phyloP scores from a whole-genome alignment of 2,329 filamentous ascomycete species.

The Achaetomium macrosporum region DNA sequence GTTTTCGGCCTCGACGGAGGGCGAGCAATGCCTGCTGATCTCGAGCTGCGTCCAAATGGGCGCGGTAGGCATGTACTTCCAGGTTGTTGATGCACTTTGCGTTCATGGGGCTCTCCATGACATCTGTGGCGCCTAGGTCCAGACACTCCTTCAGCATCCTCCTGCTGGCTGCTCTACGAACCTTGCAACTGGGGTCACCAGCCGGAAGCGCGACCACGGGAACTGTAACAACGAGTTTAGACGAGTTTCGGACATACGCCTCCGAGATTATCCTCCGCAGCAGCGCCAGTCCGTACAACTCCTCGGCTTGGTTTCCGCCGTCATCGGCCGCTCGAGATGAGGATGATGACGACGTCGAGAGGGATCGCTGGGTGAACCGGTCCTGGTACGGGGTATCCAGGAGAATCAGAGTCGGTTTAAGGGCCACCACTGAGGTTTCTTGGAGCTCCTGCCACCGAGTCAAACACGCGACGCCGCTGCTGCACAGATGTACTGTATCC shows the following conservation, averaged over 20 bases:
- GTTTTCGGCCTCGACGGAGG: constrained; percentile 68
- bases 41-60: constrained; percentile 67
- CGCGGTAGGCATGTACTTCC: constrained; percentile 76
- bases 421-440: constrained; percentile 45
- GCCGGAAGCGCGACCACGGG: constrained; percentile 44
- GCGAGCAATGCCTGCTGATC: constrained; percentile 69
- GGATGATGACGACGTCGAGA: constrained; percentile 41
- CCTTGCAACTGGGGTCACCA: constrained; percentile 17
- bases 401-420: constrained; percentile 52
- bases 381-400: constrained; percentile 52
- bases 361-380: constrained; percentile 31
- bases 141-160: constrained; percentile 63
- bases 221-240: constrained; percentile 52
- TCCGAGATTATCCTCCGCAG: constrained; percentile 54
- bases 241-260: constrained; percentile 49
- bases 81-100: constrained; percentile 67
- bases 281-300: constrained; percentile 50
- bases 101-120: constrained; percentile 73
- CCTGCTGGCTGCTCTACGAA: constrained; percentile 33
- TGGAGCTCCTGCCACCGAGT: constrained; percentile 48
- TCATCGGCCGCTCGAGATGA: constrained; percentile 34
- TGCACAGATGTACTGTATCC: constrained; percentile 48
- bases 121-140: constrained; percentile 80
- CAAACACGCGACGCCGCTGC: constrained; percentile 48
- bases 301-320: constrained; percentile 39